Percentiles rank a stretch among this genome's conserved stretches.
Evolutionary conservation across 768 basidiomycete genomes (phyloP).

Genomic region (Vararia minispora): DNA sequence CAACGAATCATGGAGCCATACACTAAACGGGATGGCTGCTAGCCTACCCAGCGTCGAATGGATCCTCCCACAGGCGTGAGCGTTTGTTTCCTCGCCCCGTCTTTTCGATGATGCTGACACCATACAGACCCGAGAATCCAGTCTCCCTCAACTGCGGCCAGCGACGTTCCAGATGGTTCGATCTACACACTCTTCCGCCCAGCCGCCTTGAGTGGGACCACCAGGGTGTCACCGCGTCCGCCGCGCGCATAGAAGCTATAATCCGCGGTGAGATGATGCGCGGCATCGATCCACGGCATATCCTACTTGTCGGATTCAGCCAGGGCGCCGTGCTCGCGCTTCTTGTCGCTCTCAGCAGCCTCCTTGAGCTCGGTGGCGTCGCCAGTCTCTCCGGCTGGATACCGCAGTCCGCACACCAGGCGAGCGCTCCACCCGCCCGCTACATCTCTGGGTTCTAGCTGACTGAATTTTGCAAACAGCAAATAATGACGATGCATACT

Average conservation of each 20-base stretch:
- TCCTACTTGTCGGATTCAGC: constrained; percentile 32
- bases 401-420: constrained; percentile 25
- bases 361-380: constrained; percentile 33
- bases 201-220: constrained; percentile 26
- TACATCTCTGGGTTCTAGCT: constrained; percentile 15
- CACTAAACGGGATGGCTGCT: constrained; percentile 23
- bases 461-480: constrained; percentile 8
- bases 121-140: constrained; percentile 19
- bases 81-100: background rate
- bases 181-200: constrained; percentile 28
- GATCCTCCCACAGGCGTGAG: constrained; percentile 34
- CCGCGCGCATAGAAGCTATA: constrained; percentile 25
- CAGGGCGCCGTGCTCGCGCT: constrained; percentile 31
- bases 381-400: constrained; percentile 36
- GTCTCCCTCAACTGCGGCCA: constrained; percentile 21
- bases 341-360: constrained; percentile 27
- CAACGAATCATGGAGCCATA: constrained; percentile 25
- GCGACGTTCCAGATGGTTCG: constrained; percentile 31
- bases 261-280: constrained; percentile 27
- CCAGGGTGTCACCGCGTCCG: constrained; percentile 22
- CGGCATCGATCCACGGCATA: constrained; percentile 24
- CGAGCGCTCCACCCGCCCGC: too few species aligned
- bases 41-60: constrained; percentile 29
- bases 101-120: constrained; percentile 1
- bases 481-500: constrained; percentile 24